Evolutionary conservation across 192 early-diverging fungal genomes (phyloP).

Genomic region (Entomortierella parvispora): DNA sequence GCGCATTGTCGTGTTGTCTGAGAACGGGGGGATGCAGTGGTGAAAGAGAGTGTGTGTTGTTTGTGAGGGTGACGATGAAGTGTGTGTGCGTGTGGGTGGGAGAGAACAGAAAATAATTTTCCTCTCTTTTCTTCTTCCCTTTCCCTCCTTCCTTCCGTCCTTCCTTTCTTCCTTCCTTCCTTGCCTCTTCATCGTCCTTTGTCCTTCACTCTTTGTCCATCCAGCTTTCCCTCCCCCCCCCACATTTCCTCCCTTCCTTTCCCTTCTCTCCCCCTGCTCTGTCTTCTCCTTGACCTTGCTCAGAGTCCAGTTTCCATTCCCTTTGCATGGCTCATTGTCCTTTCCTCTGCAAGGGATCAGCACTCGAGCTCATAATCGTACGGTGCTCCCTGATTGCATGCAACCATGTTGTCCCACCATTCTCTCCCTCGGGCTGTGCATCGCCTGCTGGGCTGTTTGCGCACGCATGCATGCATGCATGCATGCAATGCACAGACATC

Average conservation of each 20-base stretch:
- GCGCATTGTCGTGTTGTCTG: no score
- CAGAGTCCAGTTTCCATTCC: not conserved
- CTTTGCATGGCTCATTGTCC: slow-evolving; percentile 1
- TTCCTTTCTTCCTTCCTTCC: not conserved
- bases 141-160: slow-evolving; percentile 5
- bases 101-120: not conserved
- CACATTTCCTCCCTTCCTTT: not conserved
- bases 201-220: not conserved
- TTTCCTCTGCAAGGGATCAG: not conserved
- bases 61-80: no score
- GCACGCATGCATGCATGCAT: no score
- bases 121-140: not conserved
- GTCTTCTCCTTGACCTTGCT: no score
- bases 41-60: no score
- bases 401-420: no score
- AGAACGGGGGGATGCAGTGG: no score
- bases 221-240: not conserved
- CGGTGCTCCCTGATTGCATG: no score
- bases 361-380: no score
- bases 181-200: not conserved
- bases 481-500: no score
- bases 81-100: not conserved
- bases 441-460: no score
- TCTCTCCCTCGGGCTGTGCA: no score
- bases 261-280: not conserved